Percentiles rank a stretch among this genome's conserved stretches.
Conservation (phyloP, 2,329 filamentous ascomycete genomes). For the Beauveria caledonica region DNA sequence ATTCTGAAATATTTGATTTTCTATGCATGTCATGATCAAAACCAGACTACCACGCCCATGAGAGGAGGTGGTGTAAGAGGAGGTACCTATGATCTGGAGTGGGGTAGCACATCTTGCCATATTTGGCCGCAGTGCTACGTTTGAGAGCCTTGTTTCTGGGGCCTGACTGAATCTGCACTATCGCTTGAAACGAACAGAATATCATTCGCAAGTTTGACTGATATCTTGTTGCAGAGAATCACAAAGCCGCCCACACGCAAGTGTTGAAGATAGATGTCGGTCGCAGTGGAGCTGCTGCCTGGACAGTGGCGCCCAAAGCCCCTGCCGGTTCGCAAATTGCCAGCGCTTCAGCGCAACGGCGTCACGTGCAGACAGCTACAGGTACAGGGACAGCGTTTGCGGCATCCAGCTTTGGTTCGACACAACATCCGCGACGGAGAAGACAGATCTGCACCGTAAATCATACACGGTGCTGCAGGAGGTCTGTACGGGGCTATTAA, state of each 20-base stretch:
- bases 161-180: too few species aligned
- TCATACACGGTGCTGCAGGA: not conserved
- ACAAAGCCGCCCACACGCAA: not conserved
- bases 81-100: not conserved
- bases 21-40: not conserved
- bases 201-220: not conserved
- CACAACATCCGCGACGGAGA: not conserved
- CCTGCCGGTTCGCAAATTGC: not conserved
- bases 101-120: constrained; percentile 1
- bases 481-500: not conserved
- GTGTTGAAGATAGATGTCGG: not conserved
- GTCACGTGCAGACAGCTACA: constrained; percentile 1
- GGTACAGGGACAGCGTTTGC: not conserved
- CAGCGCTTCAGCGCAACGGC: not conserved
- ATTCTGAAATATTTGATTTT: not conserved
- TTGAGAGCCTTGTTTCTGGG: not conserved
- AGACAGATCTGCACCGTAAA: not conserved
- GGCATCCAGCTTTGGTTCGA: not conserved
- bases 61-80: not conserved
- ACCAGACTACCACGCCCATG: not conserved
- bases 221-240: not conserved
- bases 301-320: not conserved
- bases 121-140: not conserved
- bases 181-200: not conserved
- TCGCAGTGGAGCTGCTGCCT: constrained; percentile 5